Base-by-base conservation (phyloP, 495 filamentous ascomycete genomes). In the Xylaria intraflava region DNA sequence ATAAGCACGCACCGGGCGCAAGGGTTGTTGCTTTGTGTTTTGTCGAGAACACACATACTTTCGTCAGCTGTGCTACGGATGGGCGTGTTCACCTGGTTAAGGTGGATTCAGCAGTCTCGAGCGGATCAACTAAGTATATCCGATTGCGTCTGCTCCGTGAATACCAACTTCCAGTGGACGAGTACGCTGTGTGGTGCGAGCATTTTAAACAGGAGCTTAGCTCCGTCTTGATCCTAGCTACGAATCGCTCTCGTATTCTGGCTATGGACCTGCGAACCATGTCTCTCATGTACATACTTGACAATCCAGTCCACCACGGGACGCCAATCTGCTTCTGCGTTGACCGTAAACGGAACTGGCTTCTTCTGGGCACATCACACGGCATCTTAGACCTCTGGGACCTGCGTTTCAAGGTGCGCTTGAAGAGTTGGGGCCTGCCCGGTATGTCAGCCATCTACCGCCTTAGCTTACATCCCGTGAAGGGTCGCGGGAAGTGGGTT, bases 381-480 rank as follows among this genome's bases (percentile, higher is more conserved):
- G 94, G 94, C 3, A 83, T 96, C 42, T 72, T 99, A 7, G 88
- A 95, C 60, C 76, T 99, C 16, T 99, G 94, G 93, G 94, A 99
- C 65, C 80, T 99, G 14, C 86, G 94, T 14, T 99, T 97, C 72
- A 86, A 81, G 47, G 77, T 96, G 45, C 83, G 90, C 14, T 69
- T 96, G 26, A 91, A 88, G 68, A 87, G 84, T 6, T 97, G 91
- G 92, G 89, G 88, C 19, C 78, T 99, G 8, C 83, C 89, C 2
- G 88, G 88, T 26, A 86, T 84, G 60, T 80, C 84, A 7, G 76
- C 87, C 22, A 94, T 99, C 55, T 87, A 95, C 53, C 79, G 89
- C 8, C 72, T 97, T 3, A 71, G 81, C 46, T 69, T 93, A 2
- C 89, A 95, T 58, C 90, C 90, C 0, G 76, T 79, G 23, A 88